Evolutionary conservation across 1,284 basidiomycete species (phyloP).

Genomic region (Ganoderma leucocontextum): DNA sequence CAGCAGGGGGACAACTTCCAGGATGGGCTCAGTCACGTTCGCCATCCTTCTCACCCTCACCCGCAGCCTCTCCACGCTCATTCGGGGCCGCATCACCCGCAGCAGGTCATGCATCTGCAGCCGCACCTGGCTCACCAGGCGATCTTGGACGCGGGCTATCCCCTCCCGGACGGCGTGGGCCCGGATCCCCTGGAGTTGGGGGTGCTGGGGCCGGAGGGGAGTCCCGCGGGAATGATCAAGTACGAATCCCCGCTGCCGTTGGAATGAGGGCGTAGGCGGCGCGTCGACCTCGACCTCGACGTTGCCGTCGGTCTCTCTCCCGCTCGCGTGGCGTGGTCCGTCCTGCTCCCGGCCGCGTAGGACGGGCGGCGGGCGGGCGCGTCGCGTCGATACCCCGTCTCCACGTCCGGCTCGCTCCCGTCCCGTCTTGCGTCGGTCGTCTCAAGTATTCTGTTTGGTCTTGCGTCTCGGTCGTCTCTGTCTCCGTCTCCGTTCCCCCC

Average conservation of each 20-base stretch:
- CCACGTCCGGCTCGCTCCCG: neutral
- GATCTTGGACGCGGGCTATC: constrained; percentile 33
- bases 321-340: neutral
- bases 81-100: constrained; percentile 26
- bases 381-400: neutral
- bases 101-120: constrained; percentile 24
- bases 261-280: constrained; percentile 42
- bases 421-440: neutral
- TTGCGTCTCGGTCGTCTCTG: neutral
- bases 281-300: neutral
- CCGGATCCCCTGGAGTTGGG: constrained; percentile 37
- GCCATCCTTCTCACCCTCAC: constrained; percentile 27
- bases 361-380: constrained; percentile 18
- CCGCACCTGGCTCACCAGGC: constrained; percentile 27
- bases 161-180: constrained; percentile 32
- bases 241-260: constrained; percentile 44
- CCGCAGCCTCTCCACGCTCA: constrained; percentile 28
- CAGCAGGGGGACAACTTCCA: constrained; percentile 17
- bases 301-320: neutral
- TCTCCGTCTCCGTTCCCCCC: neutral
- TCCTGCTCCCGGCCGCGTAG: constrained; percentile 17
- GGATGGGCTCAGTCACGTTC: constrained; percentile 22
- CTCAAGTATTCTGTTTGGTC: neutral
- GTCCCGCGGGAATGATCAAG: constrained; percentile 40
- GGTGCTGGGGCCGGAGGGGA: constrained; percentile 36